Percentiles rank a stretch among this genome's conserved stretches.
Conservation (phyloP, 2,329 filamentous ascomycete species). For the Leptographium flavum region DNA sequence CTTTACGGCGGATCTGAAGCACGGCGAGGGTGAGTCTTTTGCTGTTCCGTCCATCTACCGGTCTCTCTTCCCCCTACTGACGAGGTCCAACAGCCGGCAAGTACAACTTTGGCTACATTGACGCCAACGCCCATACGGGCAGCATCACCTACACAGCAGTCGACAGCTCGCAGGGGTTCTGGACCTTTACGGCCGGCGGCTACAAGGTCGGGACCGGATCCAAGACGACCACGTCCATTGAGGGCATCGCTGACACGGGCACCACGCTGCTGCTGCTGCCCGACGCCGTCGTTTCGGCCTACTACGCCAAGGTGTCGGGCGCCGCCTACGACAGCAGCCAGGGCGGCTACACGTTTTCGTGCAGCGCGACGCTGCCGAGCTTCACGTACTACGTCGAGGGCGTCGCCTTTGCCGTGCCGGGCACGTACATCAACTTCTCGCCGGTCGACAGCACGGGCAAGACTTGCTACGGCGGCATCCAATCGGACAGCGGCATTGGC, state of each 20-base stretch:
- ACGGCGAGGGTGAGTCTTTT: constrained; percentile 18
- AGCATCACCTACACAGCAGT: constrained; percentile 34
- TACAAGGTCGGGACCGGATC: constrained; percentile 17
- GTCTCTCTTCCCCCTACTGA: neutral
- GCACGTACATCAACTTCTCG: constrained; percentile 34
- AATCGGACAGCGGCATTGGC: constrained; percentile 20
- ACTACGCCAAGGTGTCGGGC: constrained; percentile 33
- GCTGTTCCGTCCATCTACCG: neutral
- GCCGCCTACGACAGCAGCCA: constrained; percentile 22
- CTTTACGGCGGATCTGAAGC: constrained; percentile 21
- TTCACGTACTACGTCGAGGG: constrained; percentile 33
- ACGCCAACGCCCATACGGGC: constrained; percentile 37
- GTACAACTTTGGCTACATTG: constrained; percentile 45
- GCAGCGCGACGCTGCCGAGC: constrained; percentile 29
- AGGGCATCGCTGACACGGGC: constrained; percentile 44
- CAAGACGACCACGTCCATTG: constrained; percentile 13
- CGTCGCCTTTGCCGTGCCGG: constrained; percentile 32
- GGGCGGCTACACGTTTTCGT: constrained; percentile 39
- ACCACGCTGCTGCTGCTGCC: constrained; percentile 41
- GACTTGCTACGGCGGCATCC: constrained; percentile 52
- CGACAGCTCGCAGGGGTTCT: constrained; percentile 24
- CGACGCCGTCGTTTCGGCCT: constrained; percentile 29
- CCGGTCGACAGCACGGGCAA: constrained; percentile 21
- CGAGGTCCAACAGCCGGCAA: constrained; percentile 11
- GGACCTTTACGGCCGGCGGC: constrained; percentile 20